A percentile compares a stretch with the other conserved stretches of the same genome.
These are phyloP conservation scores for Aspergillus biplanus DNA, from an alignment of 495 filamentous ascomycete species.

Conservation along the genomic window DNA sequence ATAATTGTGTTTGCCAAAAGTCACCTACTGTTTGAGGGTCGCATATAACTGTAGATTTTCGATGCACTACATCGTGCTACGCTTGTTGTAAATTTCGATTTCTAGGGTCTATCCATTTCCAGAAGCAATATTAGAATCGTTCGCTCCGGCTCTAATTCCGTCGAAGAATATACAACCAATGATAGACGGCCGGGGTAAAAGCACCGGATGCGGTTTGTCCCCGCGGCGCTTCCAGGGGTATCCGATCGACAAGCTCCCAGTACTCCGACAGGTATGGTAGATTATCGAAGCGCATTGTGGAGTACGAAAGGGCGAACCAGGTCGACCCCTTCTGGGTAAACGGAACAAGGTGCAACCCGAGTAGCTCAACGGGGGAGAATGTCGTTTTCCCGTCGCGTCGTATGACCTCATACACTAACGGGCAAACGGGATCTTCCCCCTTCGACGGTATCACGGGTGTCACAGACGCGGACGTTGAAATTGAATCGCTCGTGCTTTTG, in stretches of 20 bases:
- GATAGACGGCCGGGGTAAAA: conserved; percentile 42
- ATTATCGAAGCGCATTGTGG: conserved; percentile 40
- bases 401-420: conserved; percentile 27
- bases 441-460: conserved; percentile 18
- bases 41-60: too few relatives aligned
- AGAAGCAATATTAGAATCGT: too few relatives aligned
- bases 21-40: too few relatives aligned
- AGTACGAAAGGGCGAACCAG: conserved; percentile 47
- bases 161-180: conserved; percentile 47
- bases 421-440: conserved; percentile 26
- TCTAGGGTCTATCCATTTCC: too few relatives aligned
- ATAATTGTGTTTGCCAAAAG: too few relatives aligned
- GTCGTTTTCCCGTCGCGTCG: conserved; percentile 7
- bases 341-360: conserved; percentile 41
- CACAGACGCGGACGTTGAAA: conserved; percentile 35
- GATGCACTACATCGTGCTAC: too few relatives aligned
- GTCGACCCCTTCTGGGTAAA: conserved; percentile 36
- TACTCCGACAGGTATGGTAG: conserved; percentile 27
- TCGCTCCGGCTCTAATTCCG: conserved; percentile 29
- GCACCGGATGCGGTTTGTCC: conserved; percentile 37
- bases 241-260: conserved; percentile 42
- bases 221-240: conserved; percentile 41
- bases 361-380: conserved; percentile 40
- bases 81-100: too few relatives aligned
- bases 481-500: conserved; percentile 51